These are phyloP conservation scores for Colletotrichum sp. DNA, from an alignment of 2,329 filamentous ascomycete species.

Conservation along the genomic window DNA sequence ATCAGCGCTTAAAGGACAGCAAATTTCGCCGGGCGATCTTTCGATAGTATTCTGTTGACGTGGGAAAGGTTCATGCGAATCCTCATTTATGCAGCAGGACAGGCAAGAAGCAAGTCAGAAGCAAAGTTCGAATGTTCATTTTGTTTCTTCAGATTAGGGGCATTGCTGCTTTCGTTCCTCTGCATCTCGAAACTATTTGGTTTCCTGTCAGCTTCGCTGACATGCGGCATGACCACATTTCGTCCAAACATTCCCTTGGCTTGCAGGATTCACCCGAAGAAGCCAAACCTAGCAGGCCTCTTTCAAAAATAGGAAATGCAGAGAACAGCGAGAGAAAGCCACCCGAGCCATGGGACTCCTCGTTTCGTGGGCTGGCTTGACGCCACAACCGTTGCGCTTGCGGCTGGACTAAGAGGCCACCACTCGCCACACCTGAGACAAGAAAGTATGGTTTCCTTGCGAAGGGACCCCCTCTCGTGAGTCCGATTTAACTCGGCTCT, in stretches of 20 bases:
- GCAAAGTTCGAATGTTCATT: neutral
- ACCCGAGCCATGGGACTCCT: neutral
- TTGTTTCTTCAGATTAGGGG: neutral
- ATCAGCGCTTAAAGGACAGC: neutral
- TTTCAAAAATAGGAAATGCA: neutral
- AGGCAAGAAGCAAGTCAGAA: neutral
- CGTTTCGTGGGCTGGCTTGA: neutral
- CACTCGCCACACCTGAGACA: neutral
- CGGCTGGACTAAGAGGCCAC: neutral
- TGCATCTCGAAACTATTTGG: neutral
- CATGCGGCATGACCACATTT: neutral
- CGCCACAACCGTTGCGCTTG: neutral
- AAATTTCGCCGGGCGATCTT: neutral
- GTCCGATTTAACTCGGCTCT: slow-evolving; percentile 9
- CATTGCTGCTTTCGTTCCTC: neutral
- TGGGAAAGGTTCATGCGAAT: neutral
- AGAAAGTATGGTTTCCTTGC: neutral
- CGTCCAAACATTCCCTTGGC: slow-evolving; percentile 7
- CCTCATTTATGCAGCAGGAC: neutral
- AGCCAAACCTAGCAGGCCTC: neutral
- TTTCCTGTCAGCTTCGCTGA: neutral
- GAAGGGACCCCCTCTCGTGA: neutral
- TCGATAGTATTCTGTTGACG: neutral
- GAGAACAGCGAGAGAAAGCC: neutral
- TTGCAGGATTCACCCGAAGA: neutral